Conservation (phyloP, 192 early-diverging fungal species). For the Entophlyctis luteolus region DNA sequence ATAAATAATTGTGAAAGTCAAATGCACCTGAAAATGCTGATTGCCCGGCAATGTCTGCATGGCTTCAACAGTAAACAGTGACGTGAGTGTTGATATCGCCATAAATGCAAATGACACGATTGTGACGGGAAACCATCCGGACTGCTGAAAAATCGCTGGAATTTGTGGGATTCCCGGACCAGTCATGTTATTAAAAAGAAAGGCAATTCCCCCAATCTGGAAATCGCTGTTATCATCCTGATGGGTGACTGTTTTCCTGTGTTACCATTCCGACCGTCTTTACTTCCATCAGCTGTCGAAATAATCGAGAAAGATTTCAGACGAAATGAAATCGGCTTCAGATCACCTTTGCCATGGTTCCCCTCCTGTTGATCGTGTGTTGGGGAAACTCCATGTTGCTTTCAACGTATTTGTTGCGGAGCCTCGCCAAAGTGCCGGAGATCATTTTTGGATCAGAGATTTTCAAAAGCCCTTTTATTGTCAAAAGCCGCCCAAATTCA, state of each 20-base stretch:
- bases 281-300: constrained; percentile 35
- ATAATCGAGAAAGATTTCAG: neutral
- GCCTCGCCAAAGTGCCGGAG: neutral
- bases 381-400: neutral
- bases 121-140: constrained; percentile 40
- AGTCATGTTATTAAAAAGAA: constrained; percentile 53
- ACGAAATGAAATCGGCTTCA: neutral
- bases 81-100: constrained; percentile 16
- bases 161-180: constrained; percentile 50
- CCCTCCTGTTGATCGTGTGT: neutral
- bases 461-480: neutral
- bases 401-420: neutral
- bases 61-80: constrained; percentile 40
- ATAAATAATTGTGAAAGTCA: neutral
- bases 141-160: constrained; percentile 38
- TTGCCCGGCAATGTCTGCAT: constrained; percentile 51
- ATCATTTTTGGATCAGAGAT: neutral
- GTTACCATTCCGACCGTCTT: constrained; percentile 43
- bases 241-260: neutral
- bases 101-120: constrained; percentile 28
- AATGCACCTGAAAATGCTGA: constrained; percentile 38
- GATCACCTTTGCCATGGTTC: constrained; percentile 4
- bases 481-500: neutral
- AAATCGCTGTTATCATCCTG: no score
- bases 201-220: constrained; percentile 39